Evolutionary conservation across 306 rosid species (phyloP).

Genomic region (Castanospermum australe): DNA sequence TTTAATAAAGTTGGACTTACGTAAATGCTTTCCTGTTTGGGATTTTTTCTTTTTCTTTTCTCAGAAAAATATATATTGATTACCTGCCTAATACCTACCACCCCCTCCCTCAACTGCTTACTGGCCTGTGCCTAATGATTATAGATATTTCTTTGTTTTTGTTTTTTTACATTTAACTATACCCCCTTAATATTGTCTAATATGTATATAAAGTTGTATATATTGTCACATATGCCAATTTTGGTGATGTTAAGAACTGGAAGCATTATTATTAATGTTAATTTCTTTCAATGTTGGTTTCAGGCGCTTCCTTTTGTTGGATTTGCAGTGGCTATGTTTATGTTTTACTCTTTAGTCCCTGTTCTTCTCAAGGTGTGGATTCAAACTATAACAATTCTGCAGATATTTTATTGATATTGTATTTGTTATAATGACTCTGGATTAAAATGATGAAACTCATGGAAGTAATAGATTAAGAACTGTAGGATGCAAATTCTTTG

Average conservation of each 20-base stretch:
- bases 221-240: not conserved
- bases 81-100: not conserved
- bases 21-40: too few species aligned
- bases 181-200: not conserved
- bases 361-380: conserved; percentile 77
- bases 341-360: conserved; percentile 91
- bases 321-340: conserved; percentile 85
- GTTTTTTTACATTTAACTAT: too few species aligned
- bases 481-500: not conserved
- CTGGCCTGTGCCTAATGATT: too few species aligned
- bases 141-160: too few species aligned
- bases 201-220: not conserved
- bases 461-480: not conserved
- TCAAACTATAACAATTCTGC: conserved; percentile 17
- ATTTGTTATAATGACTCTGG: not conserved
- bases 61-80: not conserved
- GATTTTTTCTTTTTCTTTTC: too few species aligned
- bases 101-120: too few species aligned
- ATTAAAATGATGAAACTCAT: not conserved
- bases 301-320: conserved; percentile 94
- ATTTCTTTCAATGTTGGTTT: conserved; percentile 34
- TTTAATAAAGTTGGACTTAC: not conserved
- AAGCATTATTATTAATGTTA: not conserved
- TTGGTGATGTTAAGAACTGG: conserved; percentile 1
- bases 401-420: not conserved